Evolutionary conservation across 345 rosid species (phyloP).

Genomic region (Arabidopsis arenosa): DNA sequence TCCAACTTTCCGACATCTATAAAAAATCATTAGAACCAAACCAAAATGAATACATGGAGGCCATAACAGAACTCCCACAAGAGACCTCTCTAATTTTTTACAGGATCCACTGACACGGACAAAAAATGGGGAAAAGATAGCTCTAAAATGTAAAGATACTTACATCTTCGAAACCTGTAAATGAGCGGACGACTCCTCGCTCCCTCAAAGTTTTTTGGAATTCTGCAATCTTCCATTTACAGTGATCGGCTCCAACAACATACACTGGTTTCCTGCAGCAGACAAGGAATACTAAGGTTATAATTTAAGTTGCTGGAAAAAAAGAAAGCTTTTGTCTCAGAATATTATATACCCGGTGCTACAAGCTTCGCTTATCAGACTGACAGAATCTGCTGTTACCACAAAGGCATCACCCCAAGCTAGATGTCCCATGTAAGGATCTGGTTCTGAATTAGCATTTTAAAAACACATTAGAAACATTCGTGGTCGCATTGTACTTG

Average conservation of each 20-base stretch:
- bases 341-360: conserved; percentile 83
- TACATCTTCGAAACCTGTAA: conserved; percentile 92
- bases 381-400: conserved; percentile 93
- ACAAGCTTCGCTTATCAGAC: conserved; percentile 93
- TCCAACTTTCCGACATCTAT: conserved; percentile 91
- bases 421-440: conserved; percentile 90
- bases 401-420: conserved; percentile 99
- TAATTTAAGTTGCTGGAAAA: conserved; percentile 1
- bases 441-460: conserved; percentile 65
- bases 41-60: neutral
- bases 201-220: conserved; percentile 86
- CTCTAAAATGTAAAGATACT: conserved; percentile 46
- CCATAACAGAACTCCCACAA: neutral
- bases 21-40: conserved; percentile 22
- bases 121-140: neutral
- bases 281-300: neutral
- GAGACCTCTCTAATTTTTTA: neutral
- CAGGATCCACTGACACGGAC: neutral
- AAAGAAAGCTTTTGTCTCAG: neutral
- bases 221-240: conserved; percentile 88
- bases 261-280: conserved; percentile 89
- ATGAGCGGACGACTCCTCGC: conserved; percentile 83
- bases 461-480: conserved; percentile 35
- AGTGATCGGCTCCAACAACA: conserved; percentile 76
- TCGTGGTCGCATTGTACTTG: conserved; percentile 8